Conservation (phyloP, 2,329 filamentous ascomycete species). For the Plectosphaerella plurivora region DNA sequence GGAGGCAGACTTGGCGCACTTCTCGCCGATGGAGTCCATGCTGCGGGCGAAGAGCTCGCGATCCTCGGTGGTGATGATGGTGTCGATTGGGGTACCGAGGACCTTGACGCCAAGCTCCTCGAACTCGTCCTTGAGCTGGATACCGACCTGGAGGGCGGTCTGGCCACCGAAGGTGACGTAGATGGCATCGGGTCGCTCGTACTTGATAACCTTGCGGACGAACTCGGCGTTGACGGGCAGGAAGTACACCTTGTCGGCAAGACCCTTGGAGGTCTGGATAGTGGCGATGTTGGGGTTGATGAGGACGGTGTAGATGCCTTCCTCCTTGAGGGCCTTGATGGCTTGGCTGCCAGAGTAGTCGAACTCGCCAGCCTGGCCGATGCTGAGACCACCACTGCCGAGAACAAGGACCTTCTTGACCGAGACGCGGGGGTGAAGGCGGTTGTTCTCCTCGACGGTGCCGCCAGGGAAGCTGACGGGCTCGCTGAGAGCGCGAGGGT, state of each 20-base stretch:
- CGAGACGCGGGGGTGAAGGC: constrained; percentile 69
- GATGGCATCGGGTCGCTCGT: constrained; percentile 92
- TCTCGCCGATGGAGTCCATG: constrained; percentile 98
- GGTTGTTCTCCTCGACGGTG: constrained; percentile 72
- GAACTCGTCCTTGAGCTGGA: constrained; percentile 96
- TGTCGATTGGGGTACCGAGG: constrained; percentile 92
- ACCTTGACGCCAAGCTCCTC: constrained; percentile 89
- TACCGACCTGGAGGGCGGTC: constrained; percentile 93
- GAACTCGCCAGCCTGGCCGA: constrained; percentile 97
- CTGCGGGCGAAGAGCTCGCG: constrained; percentile 94
- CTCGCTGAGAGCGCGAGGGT: constrained; percentile 61
- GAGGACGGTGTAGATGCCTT: constrained; percentile 94
- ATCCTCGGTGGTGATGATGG: constrained; percentile 97
- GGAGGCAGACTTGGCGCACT: constrained; percentile 95
- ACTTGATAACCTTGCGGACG: constrained; percentile 93
- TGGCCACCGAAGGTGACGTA: constrained; percentile 98
- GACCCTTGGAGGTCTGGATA: constrained; percentile 95
- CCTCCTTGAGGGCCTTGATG: constrained; percentile 96
- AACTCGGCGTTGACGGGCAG: constrained; percentile 95
- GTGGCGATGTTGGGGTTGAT: constrained; percentile 99
- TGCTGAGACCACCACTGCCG: constrained; percentile 90
- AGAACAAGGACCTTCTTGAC: constrained; percentile 95
- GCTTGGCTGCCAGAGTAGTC: constrained; percentile 98
- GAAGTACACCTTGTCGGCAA: constrained; percentile 99
- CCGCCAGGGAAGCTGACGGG: constrained; percentile 88